A percentile compares a stretch with the other conserved stretches of the same genome.
Evolutionary conservation across 169 alveolate genomes (phyloP).

Genomic region (Cardiosporidium cionae): DNA sequence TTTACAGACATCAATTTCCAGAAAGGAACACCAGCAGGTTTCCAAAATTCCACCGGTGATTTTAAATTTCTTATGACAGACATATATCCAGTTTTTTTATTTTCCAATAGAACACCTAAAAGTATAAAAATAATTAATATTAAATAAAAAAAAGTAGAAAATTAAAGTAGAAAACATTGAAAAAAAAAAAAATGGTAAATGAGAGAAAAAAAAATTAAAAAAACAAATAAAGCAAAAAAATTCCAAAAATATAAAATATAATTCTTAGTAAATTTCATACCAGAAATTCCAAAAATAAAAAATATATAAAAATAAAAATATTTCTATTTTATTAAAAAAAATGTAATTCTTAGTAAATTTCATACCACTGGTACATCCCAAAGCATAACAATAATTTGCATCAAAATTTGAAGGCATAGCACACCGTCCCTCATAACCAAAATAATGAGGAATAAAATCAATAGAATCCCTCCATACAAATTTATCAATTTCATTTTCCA

Average conservation of each 20-base stretch:
- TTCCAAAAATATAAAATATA: too few species aligned
- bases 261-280: too few species aligned
- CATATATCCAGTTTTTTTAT: constrained; percentile 85
- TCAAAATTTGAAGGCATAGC: constrained; percentile 92
- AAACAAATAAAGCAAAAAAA: background rate
- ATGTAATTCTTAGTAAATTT: constrained; percentile 54
- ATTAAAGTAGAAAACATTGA: background rate
- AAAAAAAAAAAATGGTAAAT: background rate
- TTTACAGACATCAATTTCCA: constrained; percentile 63
- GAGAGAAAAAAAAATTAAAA: background rate
- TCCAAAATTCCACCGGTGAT: constrained; percentile 45
- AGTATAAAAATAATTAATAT: too few species aligned
- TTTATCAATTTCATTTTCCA: constrained; percentile 50
- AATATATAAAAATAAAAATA: constrained; percentile 31
- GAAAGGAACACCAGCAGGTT: constrained; percentile 65
- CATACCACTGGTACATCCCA: constrained; percentile 89
- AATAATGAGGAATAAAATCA: constrained; percentile 81
- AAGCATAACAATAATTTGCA: constrained; percentile 91
- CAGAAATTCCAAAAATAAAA: background rate
- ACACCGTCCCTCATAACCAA: constrained; percentile 69
- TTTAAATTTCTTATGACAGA: constrained; percentile 78
- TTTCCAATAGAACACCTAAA: constrained; percentile 79
- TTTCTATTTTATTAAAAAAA: constrained; percentile 84
- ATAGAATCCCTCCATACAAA: constrained; percentile 22
- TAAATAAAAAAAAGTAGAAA: background rate